Base-by-base conservation (phyloP, 371 early-diverging fungal genomes). In the Zancudomyces culisetae region DNA sequence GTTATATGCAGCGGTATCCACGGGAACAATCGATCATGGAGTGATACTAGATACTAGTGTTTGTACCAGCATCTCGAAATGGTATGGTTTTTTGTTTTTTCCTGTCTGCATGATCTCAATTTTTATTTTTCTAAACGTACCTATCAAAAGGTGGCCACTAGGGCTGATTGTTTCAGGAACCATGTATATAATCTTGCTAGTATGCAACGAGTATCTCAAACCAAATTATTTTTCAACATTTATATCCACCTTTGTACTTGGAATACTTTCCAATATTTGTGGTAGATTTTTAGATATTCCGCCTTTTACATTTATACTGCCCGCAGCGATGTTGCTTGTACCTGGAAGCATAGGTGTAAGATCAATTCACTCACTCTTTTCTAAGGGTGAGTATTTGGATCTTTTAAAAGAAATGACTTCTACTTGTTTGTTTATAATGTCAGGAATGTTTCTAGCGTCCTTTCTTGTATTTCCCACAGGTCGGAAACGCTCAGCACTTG, bases 291-390 rank as follows among this genome's bases (percentile, higher is more conserved):
- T 59, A 2, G 66, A 59, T n/a, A 60, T 64, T 24, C 60, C 66
- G 0, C 64, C 66, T 0, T 69, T 76, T 40, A 70, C 71, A 49
- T 68, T 69, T 3, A 62, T 79, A 40, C 57, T 79, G 21, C 61
- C 73, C 4, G 76, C 76, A 2, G 69, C 73, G 20, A 54, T 77
- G 52, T 55, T 76, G 43, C 57, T 77, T 45, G 77, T 77, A 0
- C 80, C 80, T 2, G 80, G 80, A 2, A 60, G 64, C 28, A 43
- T 76, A 1, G 78, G 77, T 2, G 76, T 79, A 10, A 56, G 69
- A 22, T 68, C 68, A 4, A 64, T 71, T 18, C 55, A 74, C 52
- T 57, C 62, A 0, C 63, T 76, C 50, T 61, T 76, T 27, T 56
- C 41, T 21, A 53, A 51, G 27, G 61, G 59, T 18, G 57, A 43